phyloP scores from a whole-genome alignment of 345 rosid genomes.

The Rhizophora mangle region DNA sequence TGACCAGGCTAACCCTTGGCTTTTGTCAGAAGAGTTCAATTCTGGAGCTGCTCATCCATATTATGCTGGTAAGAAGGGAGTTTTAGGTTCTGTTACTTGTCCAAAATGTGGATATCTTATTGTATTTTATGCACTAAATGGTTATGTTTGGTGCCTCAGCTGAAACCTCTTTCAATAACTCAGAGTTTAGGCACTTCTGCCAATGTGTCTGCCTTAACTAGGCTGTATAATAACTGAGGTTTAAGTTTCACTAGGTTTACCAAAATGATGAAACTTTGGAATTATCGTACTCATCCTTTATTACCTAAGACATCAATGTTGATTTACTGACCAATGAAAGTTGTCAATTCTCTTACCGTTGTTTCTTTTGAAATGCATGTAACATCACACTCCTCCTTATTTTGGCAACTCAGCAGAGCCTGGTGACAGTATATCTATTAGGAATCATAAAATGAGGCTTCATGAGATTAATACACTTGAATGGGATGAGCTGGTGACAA shows the following conservation, averaged over 20 bases:
- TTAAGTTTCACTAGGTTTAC: conserved; percentile 9
- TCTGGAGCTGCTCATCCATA: conserved; percentile 44
- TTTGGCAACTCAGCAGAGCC: conserved; percentile 47
- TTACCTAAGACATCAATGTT: neutral
- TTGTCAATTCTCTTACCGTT: neutral
- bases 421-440: conserved; percentile 39
- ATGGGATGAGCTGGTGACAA: conserved; percentile 84
- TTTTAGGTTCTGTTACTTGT: conserved; percentile 25
- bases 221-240: neutral
- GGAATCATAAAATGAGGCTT: conserved; percentile 64
- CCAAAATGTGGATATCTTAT: conserved; percentile 10
- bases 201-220: neutral
- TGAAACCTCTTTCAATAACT: neutral
- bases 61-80: conserved; percentile 35
- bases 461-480: conserved; percentile 95
- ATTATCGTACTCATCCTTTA: neutral
- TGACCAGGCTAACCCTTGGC: conserved; percentile 52
- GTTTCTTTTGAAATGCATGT: neutral
- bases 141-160: conserved; percentile 1
- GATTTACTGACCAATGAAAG: neutral
- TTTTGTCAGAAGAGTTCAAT: conserved; percentile 57
- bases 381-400: conserved; percentile 17
- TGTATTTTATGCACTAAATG: neutral
- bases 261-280: neutral
- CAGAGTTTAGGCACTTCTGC: neutral